Conservation (phyloP, 2,329 filamentous ascomycete genomes). For the Phyllosticta citriasiana region DNA sequence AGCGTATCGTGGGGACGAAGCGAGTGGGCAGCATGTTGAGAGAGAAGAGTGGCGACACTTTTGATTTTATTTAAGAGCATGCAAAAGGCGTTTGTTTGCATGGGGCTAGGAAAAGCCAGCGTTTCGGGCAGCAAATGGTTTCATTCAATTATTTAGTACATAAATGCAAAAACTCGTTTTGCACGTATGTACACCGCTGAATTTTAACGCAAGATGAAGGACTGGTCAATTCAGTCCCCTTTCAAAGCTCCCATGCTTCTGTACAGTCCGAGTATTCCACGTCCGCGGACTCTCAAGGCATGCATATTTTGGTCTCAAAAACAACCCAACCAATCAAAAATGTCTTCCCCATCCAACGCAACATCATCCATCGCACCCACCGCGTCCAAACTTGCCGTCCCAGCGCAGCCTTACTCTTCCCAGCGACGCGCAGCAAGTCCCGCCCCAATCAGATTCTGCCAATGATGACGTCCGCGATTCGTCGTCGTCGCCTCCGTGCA, state of each 20-base stretch:
- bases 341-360: neutral
- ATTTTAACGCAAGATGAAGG: no score
- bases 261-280: no score
- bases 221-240: no score
- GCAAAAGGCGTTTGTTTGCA: neutral
- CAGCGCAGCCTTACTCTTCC: neutral
- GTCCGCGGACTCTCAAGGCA: no score
- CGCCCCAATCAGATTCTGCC: neutral
- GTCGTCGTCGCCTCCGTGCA: neutral
- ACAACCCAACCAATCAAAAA: neutral
- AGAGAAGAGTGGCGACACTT: conserved; percentile 74
- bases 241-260: no score
- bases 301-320: no score
- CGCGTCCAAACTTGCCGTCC: neutral
- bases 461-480: neutral
- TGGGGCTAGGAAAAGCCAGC: no score
- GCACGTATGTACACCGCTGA: no score
- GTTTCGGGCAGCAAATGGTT: no score
- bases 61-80: conserved; percentile 55
- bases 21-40: conserved; percentile 75
- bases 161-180: no score
- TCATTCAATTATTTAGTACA: no score
- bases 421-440: neutral
- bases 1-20: conserved; percentile 74
- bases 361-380: neutral